Evolutionary conservation across 176 grass and related monocot genomes (phyloP), one percentile per base, ranked within the genome.

Genomic region (Bothriochloa decipiens): DNA sequence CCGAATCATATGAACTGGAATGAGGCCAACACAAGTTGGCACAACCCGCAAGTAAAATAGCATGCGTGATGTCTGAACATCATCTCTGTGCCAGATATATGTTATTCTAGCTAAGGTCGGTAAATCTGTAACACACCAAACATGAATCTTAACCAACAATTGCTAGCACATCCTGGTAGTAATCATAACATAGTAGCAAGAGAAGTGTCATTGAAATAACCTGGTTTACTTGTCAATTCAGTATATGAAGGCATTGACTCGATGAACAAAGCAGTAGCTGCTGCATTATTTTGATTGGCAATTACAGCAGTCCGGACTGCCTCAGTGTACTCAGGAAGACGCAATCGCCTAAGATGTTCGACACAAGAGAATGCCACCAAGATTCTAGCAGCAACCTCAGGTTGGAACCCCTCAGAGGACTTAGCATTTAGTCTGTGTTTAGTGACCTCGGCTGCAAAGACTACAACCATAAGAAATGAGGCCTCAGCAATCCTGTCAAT

Each of bases 11-110:
- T 85, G 75, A 75, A 74, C n/a, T 67, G 93, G 91, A 58, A 95
- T 74, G 27, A 92, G 83, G 71, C 83, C 39, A 70, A 95, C 78
- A 86, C 91, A 93, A 76, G 96, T 90, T 78, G 96, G 93, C 80
- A 98, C 47, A 61, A 98, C 96, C 17, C 93, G 89, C 71, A 98
- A 78, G 52, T 95, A 98, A 93, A 98, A 98, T 28, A 95, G 78
- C 22, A 98, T 74, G 45, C 96, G 91, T 60, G 93, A 88, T 77
- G 93, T 95, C 88, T 95, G 93, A 49, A 98, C 91, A 76, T 93
- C 91, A 93, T 98, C 96, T 60, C 69, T 85, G 53, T 87, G 78
- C 91, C 91, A 95, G 69, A 26, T 45, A 90, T 98, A 98, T 80
- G 76, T 81, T 74, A 70, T 77, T 87, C 80, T 83, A 53, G 74